Percentiles rank a stretch among this genome's conserved stretches.
Evolutionary conservation across 306 rosid species (phyloP).

Genomic region (Cyclanthera cordifolia): DNA sequence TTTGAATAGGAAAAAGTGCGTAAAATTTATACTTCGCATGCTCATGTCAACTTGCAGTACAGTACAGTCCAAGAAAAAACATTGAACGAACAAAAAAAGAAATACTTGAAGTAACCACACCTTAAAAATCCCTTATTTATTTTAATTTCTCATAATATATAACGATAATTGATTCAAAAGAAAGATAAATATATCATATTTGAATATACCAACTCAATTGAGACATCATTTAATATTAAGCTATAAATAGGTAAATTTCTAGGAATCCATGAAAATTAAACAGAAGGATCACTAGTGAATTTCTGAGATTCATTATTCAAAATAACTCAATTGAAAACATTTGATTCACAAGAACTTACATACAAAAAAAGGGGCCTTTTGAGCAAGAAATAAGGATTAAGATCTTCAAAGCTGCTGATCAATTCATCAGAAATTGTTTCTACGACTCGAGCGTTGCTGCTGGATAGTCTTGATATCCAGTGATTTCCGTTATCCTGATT

Average conservation of each 20-base stretch:
- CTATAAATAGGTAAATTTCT: neutral
- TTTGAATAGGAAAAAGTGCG: too few species aligned
- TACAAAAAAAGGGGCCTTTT: slow-evolving; percentile 20
- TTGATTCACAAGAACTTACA: slow-evolving; percentile 12
- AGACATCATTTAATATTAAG: neutral
- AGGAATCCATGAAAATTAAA: neutral
- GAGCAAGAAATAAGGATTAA: slow-evolving; percentile 12
- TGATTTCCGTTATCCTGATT: slow-evolving; percentile 67
- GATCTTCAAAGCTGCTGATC: neutral
- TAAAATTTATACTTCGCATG: too few species aligned
- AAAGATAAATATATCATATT: neutral
- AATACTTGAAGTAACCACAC: too few species aligned
- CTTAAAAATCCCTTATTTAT: too few species aligned
- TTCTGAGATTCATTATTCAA: slow-evolving; percentile 2
- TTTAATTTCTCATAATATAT: too few species aligned
- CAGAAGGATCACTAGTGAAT: neutral
- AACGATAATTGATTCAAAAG: neutral
- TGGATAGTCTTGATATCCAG: slow-evolving; percentile 83
- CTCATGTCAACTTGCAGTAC: neutral
- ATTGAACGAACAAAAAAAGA: neutral
- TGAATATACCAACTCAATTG: neutral
- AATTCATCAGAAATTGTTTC: slow-evolving; percentile 4
- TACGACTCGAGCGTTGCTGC: slow-evolving; percentile 56
- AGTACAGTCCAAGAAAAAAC: neutral
- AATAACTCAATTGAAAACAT: neutral